A percentile compares a stretch with the other conserved stretches of the same genome.
These are phyloP conservation scores for Aspergillus ostianus DNA, from an alignment of 495 filamentous ascomycete species.

Conservation along the genomic window DNA sequence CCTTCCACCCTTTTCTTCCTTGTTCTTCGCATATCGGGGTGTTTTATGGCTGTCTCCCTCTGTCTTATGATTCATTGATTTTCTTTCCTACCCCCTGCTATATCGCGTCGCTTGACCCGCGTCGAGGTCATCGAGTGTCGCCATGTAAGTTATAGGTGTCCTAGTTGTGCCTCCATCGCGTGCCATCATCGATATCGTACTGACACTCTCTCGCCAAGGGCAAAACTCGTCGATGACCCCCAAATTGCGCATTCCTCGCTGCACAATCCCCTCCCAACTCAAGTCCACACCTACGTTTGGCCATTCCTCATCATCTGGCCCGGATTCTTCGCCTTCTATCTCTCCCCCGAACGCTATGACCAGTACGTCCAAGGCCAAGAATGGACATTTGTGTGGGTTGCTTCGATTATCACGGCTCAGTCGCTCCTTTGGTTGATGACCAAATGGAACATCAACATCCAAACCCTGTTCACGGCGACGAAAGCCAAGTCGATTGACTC, in stretches of 20 bases:
- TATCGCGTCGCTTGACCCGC: conserved; percentile 27
- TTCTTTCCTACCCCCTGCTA: conserved; percentile 11
- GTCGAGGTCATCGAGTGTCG: conserved; percentile 39
- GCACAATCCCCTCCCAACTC: conserved; percentile 79
- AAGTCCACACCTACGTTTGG: conserved; percentile 85
- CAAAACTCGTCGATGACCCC: conserved; percentile 83
- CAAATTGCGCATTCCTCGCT: conserved; percentile 87
- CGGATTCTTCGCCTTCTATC: conserved; percentile 80
- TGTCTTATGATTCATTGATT: conserved; percentile 35
- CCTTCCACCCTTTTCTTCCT: conserved; percentile 8
- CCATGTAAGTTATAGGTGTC: conserved; percentile 31
- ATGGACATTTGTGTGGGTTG: conserved; percentile 96
- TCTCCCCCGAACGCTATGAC: conserved; percentile 78
- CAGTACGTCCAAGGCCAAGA: conserved; percentile 83
- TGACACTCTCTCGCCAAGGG: conserved; percentile 38
- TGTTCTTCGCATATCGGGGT: conserved; percentile 1
- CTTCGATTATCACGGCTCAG: conserved; percentile 82
- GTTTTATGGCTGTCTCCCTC: conserved; percentile 11
- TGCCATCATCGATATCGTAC: conserved; percentile 16
- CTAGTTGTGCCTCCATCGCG: conserved; percentile 6
- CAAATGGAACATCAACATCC: conserved; percentile 91
- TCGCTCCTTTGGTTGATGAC: conserved; percentile 92
- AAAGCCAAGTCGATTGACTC: conserved; percentile 67
- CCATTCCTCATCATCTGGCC: conserved; percentile 92
- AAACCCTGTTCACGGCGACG: conserved; percentile 76